Conservation (phyloP, 2,329 filamentous ascomycete genomes). For the Diaporthe destruens region DNA sequence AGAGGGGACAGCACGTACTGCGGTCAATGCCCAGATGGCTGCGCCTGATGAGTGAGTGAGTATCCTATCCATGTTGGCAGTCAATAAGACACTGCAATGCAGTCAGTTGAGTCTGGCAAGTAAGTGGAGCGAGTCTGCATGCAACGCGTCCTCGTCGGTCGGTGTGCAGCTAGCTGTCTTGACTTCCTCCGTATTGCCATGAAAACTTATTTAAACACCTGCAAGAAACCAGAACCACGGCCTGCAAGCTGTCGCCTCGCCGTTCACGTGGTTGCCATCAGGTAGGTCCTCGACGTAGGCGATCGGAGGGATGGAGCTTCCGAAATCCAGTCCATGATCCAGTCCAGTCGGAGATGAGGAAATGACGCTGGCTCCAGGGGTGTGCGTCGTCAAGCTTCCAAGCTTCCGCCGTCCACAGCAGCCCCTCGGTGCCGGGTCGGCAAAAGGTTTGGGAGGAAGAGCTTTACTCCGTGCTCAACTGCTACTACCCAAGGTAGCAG, state of each 20-base stretch:
- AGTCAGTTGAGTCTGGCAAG: not conserved
- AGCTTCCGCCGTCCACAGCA: not conserved
- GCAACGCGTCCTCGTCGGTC: not conserved
- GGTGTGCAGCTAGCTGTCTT: not conserved
- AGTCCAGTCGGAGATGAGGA: not conserved
- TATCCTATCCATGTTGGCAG: slow-evolving; percentile 21
- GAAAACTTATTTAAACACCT: not conserved
- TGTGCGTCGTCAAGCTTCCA: not conserved
- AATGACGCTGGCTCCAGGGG: not conserved
- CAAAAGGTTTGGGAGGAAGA: not conserved
- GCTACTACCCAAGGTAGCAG: too few species aligned
- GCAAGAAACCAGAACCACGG: not conserved
- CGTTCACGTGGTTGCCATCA: not conserved
- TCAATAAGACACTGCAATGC: not conserved
- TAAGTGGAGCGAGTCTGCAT: not conserved
- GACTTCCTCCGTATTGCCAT: not conserved
- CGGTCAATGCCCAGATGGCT: slow-evolving; percentile 27
- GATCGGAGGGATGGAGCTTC: slow-evolving; percentile 10
- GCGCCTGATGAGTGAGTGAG: not conserved
- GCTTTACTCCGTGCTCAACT: too few species aligned
- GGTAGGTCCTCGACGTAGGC: not conserved
- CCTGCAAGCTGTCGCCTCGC: not conserved
- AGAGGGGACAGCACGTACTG: not conserved
- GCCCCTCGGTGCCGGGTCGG: not conserved
- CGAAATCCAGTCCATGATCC: not conserved